Percentiles rank a stretch among this genome's conserved stretches.
Evolutionary conservation across 2,329 filamentous ascomycete genomes (phyloP).

Genomic region (Monosporascus sp.): DNA sequence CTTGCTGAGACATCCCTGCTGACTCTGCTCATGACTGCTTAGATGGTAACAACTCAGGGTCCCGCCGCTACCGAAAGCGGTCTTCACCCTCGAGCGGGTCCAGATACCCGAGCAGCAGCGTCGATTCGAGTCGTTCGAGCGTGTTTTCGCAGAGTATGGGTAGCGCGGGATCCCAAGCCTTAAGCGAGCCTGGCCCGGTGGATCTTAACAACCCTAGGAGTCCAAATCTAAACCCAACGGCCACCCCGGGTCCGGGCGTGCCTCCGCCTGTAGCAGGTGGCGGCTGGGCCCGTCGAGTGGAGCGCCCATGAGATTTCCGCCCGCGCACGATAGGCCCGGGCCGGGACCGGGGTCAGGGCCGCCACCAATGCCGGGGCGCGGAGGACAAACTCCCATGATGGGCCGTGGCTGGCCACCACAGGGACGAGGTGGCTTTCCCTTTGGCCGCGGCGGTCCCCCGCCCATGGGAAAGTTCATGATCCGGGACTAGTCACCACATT

Average conservation of each 20-base stretch:
- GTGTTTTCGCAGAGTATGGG: conserved; percentile 6
- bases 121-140: conserved; percentile 9
- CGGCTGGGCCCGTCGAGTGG: conserved; percentile 7
- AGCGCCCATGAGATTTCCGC: conserved; percentile 2
- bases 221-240: conserved; percentile 4
- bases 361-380: conserved; percentile 12
- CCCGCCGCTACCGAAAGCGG: conserved; percentile 11
- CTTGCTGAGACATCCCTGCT: background rate
- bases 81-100: conserved; percentile 12
- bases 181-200: conserved; percentile 10
- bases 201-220: conserved; percentile 9
- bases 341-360: background rate
- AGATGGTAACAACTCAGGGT: conserved; percentile 6
- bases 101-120: conserved; percentile 9
- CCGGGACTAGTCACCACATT: too few relatives aligned
- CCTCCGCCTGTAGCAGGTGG: conserved; percentile 13
- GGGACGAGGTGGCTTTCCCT: too few relatives aligned
- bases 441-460: too few relatives aligned
- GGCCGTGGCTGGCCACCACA: conserved; percentile 15
- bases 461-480: too few relatives aligned
- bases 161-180: conserved; percentile 7
- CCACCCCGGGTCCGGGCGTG: conserved; percentile 4
- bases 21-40: background rate
- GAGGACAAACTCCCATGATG: conserved; percentile 4
- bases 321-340: conserved; percentile 2